Conservation (phyloP, 192 early-diverging fungal genomes). For the Pilaira anomala region DNA sequence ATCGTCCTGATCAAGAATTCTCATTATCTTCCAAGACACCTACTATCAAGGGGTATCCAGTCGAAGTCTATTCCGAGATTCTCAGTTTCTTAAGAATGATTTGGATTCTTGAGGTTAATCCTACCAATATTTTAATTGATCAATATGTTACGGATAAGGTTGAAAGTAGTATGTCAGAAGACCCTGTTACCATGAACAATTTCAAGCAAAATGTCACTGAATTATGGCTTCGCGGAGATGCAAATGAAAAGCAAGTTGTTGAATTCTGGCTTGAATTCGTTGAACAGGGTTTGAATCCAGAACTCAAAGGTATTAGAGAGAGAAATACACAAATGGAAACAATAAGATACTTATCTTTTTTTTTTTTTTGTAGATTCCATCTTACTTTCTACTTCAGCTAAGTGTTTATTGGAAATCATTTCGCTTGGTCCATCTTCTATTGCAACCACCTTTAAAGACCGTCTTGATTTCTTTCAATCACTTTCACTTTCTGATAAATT, state of each 20-base stretch:
- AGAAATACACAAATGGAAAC: neutral
- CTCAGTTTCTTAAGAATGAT: conserved; percentile 63
- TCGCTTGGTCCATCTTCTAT: conserved; percentile 62
- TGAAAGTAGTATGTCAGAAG: conserved; percentile 44
- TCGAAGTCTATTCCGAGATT: conserved; percentile 61
- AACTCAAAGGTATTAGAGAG: conserved; percentile 37
- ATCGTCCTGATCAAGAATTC: conserved; percentile 29
- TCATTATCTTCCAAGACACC: conserved; percentile 33
- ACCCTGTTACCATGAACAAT: conserved; percentile 37
- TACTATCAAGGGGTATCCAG: conserved; percentile 41
- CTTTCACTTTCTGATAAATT: conserved; percentile 54
- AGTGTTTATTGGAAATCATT: conserved; percentile 67
- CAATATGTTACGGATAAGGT: conserved; percentile 44
- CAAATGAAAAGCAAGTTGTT: conserved; percentile 37
- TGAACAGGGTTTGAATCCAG: conserved; percentile 52
- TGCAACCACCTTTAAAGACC: conserved; percentile 29
- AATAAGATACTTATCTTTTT: too few species aligned
- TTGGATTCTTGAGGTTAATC: conserved; percentile 62
- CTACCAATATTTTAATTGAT: conserved; percentile 41
- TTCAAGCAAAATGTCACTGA: conserved; percentile 25
- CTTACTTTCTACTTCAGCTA: conserved; percentile 60
- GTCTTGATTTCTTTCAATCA: conserved; percentile 38
- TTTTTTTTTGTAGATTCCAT: conserved; percentile 44
- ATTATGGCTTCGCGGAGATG: conserved; percentile 32
- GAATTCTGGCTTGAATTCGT: conserved; percentile 54